Evolutionary conservation across 2,329 filamentous ascomycete genomes (phyloP).

Genomic region (Periconia macrospinosa): DNA sequence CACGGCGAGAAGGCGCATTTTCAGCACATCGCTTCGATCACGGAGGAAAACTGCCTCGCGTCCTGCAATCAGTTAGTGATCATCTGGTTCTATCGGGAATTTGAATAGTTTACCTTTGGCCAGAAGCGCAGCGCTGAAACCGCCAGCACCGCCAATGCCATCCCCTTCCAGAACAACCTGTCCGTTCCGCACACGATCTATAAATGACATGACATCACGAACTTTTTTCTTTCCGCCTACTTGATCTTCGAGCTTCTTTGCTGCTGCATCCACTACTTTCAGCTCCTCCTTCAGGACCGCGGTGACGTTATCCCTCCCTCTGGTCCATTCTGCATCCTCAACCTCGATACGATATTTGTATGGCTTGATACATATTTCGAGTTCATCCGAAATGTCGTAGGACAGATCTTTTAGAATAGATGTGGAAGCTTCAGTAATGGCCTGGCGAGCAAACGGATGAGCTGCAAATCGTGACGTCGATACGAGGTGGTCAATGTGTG

Average conservation of each 20-base stretch:
- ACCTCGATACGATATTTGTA: slow-evolving; percentile 98
- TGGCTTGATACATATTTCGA: slow-evolving; percentile 98
- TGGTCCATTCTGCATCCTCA: slow-evolving; percentile 83
- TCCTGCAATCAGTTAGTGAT: slow-evolving; percentile 55
- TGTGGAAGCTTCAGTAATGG: slow-evolving; percentile 88
- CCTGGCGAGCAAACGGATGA: slow-evolving; percentile 88
- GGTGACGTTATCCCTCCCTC: slow-evolving; percentile 80
- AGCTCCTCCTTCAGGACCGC: slow-evolving; percentile 85
- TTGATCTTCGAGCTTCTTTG: slow-evolving; percentile 72
- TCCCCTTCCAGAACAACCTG: slow-evolving; percentile 85
- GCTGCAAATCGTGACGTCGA: slow-evolving; percentile 79
- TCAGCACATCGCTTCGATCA: slow-evolving; percentile 86
- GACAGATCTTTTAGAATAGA: slow-evolving; percentile 91
- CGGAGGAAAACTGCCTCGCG: slow-evolving; percentile 93
- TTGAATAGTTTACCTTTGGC: slow-evolving; percentile 65
- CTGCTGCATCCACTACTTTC: slow-evolving; percentile 76
- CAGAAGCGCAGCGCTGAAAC: slow-evolving; percentile 87
- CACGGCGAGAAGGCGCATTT: slow-evolving; percentile 83
- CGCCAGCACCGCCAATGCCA: slow-evolving; percentile 81
- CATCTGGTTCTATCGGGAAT: not conserved
- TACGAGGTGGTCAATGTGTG: slow-evolving; percentile 78
- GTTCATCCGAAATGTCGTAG: slow-evolving; percentile 95
- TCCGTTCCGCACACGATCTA: slow-evolving; percentile 86
- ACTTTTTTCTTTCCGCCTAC: slow-evolving; percentile 84
- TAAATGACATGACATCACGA: slow-evolving; percentile 84